These are phyloP conservation scores for Tolypocladium ovalisporum DNA, from an alignment of 2,329 filamentous ascomycete species.

Conservation along the genomic window DNA sequence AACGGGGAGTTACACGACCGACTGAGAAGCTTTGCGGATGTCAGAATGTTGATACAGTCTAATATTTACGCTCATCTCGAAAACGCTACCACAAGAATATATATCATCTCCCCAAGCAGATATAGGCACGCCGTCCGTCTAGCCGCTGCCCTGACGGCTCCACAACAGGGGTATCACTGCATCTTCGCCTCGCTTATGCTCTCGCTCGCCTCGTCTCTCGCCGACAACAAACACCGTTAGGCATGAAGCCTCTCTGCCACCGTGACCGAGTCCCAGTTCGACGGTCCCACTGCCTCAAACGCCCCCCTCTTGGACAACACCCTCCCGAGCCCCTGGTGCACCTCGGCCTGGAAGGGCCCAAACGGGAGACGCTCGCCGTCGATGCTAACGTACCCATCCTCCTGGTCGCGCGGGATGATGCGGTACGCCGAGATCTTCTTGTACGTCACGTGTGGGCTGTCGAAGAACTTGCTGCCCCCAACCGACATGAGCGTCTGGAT, in stretches of 20 bases:
- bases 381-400: conserved; percentile 80
- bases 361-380: conserved; percentile 86
- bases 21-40: no score
- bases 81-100: background rate
- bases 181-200: background rate
- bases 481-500: conserved; percentile 62
- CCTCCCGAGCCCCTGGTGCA: conserved; percentile 72
- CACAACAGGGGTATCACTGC: conserved; percentile 13
- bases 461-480: conserved; percentile 66
- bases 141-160: background rate
- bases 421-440: conserved; percentile 82
- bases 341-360: conserved; percentile 81
- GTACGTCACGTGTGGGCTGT: conserved; percentile 67
- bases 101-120: no score
- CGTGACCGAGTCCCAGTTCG: conserved; percentile 34
- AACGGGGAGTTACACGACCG: no score
- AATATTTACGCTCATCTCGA: background rate
- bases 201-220: background rate
- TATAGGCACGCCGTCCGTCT: background rate
- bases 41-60: background rate
- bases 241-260: conserved; percentile 17
- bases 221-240: background rate
- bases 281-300: conserved; percentile 56
- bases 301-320: conserved; percentile 67
- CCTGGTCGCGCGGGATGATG: conserved; percentile 62